Base-by-base conservation (phyloP, 2,329 filamentous ascomycete species). In the Fusarium coffeatum region DNA sequence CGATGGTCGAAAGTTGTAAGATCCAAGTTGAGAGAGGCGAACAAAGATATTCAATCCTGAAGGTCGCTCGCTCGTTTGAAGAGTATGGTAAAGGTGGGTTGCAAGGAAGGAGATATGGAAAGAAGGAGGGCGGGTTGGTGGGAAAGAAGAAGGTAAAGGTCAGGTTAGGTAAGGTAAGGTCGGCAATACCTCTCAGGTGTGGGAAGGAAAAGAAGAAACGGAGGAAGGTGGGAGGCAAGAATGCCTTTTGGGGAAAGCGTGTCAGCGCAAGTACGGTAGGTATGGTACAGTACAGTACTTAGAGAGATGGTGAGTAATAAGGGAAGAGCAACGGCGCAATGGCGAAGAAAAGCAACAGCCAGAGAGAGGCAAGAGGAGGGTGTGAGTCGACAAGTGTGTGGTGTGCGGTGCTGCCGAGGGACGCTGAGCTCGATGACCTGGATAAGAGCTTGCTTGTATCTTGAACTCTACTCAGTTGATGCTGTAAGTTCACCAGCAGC, bases 221-320 rank as follows among this genome's bases (percentile, higher is more conserved):
- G 67, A 71, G 58, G 69, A 72, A 75, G 69, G 69, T 74, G 72
- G 72, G 72, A 74, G 72, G 72, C 72, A 75, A 73, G 67, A 63
- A 73, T 70, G 64, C 62, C 63, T 74, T 66, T 74, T 64, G 71
- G 72, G 69, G 64, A 75, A 71, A 64, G 72, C 65, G 72, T 65
- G 71, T 67, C 61, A 64, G 63, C 59, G 68, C 61, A 57, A 55
- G 60, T 59, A 64, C 32, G 32, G 16, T 27, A 27, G 32, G 16
- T 27, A 27, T 9, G 25, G 27, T 34, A 37, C 34, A 37, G 34
- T 37, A 37, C 18, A 37, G 18, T 37, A 37, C 34, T 37, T 37
- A n/a, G 18, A 37, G 34, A 37, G 34, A 37, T 41, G 49, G 49
- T 64, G 71, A 74, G 72, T 71, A 74, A 72, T 71, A 63, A 65